Evolutionary conservation across 345 rosid genomes (phyloP).

Genomic region (Physaria fendleri): DNA sequence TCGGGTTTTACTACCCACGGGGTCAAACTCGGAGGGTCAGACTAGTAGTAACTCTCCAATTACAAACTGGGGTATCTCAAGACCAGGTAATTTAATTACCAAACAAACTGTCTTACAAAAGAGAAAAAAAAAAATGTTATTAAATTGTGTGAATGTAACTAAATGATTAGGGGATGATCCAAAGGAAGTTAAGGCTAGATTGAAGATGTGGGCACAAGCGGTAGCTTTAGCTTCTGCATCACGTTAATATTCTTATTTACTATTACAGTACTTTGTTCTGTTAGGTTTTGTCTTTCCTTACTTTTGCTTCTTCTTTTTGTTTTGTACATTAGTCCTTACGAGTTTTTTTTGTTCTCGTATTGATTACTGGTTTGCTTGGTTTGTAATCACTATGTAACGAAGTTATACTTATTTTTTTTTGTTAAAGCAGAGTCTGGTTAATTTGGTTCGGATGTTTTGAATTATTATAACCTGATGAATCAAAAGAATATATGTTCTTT

Average conservation of each 20-base stretch:
- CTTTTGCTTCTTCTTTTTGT: too few relatives aligned
- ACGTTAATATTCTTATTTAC: conserved; percentile 11
- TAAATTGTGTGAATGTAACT: not conserved
- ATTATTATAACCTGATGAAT: not conserved
- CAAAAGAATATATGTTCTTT: not conserved
- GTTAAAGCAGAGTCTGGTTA: not conserved
- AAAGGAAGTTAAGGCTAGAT: conserved; percentile 84
- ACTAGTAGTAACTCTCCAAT: conserved; percentile 84
- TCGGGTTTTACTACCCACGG: conserved; percentile 31
- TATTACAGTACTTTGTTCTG: not conserved
- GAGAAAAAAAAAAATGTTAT: not conserved
- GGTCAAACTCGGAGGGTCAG: conserved; percentile 43
- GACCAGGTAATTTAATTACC: conserved; percentile 61
- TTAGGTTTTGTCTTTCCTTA: not conserved
- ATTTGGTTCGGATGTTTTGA: not conserved
- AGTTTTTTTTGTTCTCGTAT: not conserved
- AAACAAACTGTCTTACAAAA: not conserved
- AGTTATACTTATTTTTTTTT: conserved; percentile 1
- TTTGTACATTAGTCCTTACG: not conserved
- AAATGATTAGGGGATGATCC: conserved; percentile 83
- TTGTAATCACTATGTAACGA: not conserved
- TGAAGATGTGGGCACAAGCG: conserved; percentile 95
- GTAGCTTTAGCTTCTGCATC: conserved; percentile 71
- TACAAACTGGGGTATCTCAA: conserved; percentile 78
- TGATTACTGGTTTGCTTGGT: not conserved